Conservation (phyloP, 345 rosid genomes). For the Pugionium cornutum region DNA sequence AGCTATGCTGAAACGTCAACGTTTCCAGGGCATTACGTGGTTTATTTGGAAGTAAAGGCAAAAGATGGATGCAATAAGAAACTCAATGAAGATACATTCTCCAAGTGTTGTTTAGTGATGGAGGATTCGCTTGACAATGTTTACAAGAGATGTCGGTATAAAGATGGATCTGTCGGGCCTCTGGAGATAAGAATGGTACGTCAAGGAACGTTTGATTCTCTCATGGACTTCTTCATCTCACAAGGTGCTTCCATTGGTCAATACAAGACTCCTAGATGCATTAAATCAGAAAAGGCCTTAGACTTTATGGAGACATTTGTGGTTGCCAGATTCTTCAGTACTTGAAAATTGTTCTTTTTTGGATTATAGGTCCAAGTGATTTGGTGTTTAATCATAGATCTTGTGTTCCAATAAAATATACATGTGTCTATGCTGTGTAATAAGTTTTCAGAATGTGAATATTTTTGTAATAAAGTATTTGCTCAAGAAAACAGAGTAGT, state of each 20-base stretch:
- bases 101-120: not conserved
- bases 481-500: slow-evolving; percentile 22
- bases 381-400: slow-evolving; percentile 1
- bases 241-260: slow-evolving; percentile 88
- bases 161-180: slow-evolving; percentile 41
- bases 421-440: not conserved
- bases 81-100: not conserved
- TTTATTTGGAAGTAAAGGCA: not conserved
- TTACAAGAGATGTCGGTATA: slow-evolving; percentile 18
- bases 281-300: slow-evolving; percentile 59
- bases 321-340: slow-evolving; percentile 58
- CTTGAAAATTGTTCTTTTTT: slow-evolving; percentile 26
- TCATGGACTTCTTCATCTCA: slow-evolving; percentile 77
- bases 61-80: not conserved
- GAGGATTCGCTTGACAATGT: slow-evolving; percentile 1
- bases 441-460: not conserved
- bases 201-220: slow-evolving; percentile 67
- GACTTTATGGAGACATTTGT: slow-evolving; percentile 61
- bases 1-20: not conserved
- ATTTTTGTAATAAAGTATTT: not conserved
- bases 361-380: slow-evolving; percentile 6
- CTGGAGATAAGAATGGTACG: slow-evolving; percentile 72
- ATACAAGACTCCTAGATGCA: slow-evolving; percentile 92
- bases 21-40: not conserved
- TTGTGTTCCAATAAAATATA: slow-evolving; percentile 12